Base-by-base conservation (phyloP, 2,329 filamentous ascomycete species). In the Waltergamsia citrina region DNA sequence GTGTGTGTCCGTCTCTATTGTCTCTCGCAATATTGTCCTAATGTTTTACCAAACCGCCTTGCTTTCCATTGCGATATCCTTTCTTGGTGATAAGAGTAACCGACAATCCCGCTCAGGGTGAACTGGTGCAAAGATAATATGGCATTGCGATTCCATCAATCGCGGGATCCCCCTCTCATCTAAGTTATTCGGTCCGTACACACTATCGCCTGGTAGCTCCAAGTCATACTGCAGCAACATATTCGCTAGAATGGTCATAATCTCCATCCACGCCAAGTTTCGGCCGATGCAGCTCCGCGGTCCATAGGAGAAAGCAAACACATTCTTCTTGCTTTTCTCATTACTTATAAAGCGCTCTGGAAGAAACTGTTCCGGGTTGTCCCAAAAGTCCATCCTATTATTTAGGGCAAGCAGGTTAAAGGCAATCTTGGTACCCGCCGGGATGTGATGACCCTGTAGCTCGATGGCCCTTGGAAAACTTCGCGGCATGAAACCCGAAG, bases 241-340 rank as follows among this genome's bases (percentile, higher is more conserved):
- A 16, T 29, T 35, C 8, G 27, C 33, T 19, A 29, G 20, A 15
- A 35, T 30, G 7, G 27, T 30, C 33, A 35, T 29, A 15, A 30
- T 19, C 27, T 35, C 33, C 33, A 35, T 30, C 33, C 33, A 35
- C n/a, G 27, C 27, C 12, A 35, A 15, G 22, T 30, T 30, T n/a
- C 33, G 26, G 20, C 33, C 33, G 24, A 37, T 37, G 29, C 35
- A 37, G 35, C 33, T 37, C 14, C 35, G 22, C 7, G 29, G 35
- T 21, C 35, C 35, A 14, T 37, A 37, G 16, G 29, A 37, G 24
- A 37, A 37, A 12, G 29, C 29, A 16, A 37, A 37, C 15, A 34
- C 21, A 19, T 34, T 34, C 23, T 28, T 26, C 32, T 34, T 34
- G 23, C 23, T 25, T 12, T 34, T 25, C 14, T 26, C 23, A 20